Evolutionary conservation across 23 red algal genomes (phyloP), one percentile per base, ranked within the genome.

Genomic region (Chondrus crispus): DNA sequence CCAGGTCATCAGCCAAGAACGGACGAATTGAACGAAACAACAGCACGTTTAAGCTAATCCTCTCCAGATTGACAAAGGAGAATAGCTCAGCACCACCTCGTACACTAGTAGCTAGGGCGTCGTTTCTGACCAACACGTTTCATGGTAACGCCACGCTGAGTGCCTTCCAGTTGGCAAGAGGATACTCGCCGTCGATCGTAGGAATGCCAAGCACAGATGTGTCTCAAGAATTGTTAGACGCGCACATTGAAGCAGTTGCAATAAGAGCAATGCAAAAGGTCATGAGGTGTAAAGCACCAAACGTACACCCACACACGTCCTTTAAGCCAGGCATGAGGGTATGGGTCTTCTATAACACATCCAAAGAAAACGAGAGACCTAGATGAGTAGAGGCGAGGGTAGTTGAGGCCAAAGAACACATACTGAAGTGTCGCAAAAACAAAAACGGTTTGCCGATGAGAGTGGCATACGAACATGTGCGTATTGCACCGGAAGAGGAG

Each of bases 291-390:
- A 38, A 30, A n/a, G 41, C 53, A 1, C 74, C 53, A 29, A 0
- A 88, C 52, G 24, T 88, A 9, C 12, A 75, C 74, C 68, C 42
- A 50, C 39, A 55, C 52, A 26, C 38, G n/a, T 12, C 85, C 7
- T 74, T 50, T 16, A 88, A 43, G 29, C 60, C 62, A 1, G 85
- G 68, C 4, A 54, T 68, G 8, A 4, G 33, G 18, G 76, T 88
- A 4, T 88, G 66, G 85, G 1, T 88, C n/a, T 88, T 75, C 46
- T 88, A 78, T 48, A 88, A 74, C 41, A 88, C 85, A 0, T 88
- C 68, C 66, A 77, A 88, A 57, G 49, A 88, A 46, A 77, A 88
- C 36, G 85, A 88, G 26, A 13, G 66, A 38, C 44, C 76, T 5
- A 10, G 85, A 77, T 88, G 66, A 68, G 46, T 88, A 12, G 33